Percentiles rank a stretch among this genome's conserved stretches.
phyloP scores from a whole-genome alignment of 345 rosid species.

The Fremontodendron californicum region DNA sequence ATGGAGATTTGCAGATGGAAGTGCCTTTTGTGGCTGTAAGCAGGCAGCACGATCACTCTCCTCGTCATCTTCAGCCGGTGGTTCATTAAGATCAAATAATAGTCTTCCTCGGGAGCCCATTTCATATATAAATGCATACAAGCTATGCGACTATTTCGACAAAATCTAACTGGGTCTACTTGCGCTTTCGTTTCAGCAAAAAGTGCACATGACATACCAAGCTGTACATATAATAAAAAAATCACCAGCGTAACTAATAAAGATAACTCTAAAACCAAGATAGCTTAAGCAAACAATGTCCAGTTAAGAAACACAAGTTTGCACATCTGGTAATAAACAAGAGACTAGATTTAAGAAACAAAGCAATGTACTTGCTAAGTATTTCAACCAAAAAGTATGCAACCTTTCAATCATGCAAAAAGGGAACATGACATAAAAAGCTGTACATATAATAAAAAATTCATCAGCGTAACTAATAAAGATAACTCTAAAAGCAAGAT shows the following conservation, averaged over 20 bases:
- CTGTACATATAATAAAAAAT: slow-evolving; percentile 17
- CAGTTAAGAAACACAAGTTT: not conserved
- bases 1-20: slow-evolving; percentile 40
- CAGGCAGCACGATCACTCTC: slow-evolving; percentile 41
- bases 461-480: not conserved
- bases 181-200: slow-evolving; percentile 19
- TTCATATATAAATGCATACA: slow-evolving; percentile 73
- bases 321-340: not conserved
- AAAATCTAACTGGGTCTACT: slow-evolving; percentile 11
- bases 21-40: slow-evolving; percentile 56
- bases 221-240: slow-evolving; percentile 17
- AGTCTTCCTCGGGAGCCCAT: slow-evolving; percentile 89
- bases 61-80: slow-evolving; percentile 72
- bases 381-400: not conserved
- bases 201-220: slow-evolving; percentile 29
- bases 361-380: not conserved
- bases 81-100: slow-evolving; percentile 97
- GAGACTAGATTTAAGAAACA: not conserved
- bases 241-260: not conserved
- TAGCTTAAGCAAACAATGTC: slow-evolving; percentile 4
- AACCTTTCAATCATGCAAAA: not conserved
- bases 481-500: slow-evolving; percentile 14
- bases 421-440: slow-evolving; percentile 26
- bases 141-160: slow-evolving; percentile 27
- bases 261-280: slow-evolving; percentile 13